These are phyloP conservation scores for Astraeus odoratus DNA, from an alignment of 768 basidiomycete species.

Conservation along the genomic window DNA sequence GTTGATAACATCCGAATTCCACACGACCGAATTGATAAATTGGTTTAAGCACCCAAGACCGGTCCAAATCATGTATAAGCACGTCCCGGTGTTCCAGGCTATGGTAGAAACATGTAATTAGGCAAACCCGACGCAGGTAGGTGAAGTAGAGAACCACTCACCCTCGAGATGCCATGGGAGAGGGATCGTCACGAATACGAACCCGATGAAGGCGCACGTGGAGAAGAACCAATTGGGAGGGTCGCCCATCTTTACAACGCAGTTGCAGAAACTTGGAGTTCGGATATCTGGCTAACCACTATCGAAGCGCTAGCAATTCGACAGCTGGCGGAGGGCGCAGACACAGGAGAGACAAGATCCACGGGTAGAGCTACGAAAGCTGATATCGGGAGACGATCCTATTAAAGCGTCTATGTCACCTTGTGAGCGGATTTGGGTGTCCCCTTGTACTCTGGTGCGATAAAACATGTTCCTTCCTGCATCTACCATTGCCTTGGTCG, in stretches of 20 bases:
- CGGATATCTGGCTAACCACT: constrained; percentile 6
- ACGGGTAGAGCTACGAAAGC: not conserved
- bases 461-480: too few relatives aligned
- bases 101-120: constrained; percentile 2
- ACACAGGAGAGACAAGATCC: too few relatives aligned
- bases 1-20: constrained; percentile 37
- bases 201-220: constrained; percentile 46
- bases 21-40: constrained; percentile 50
- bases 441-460: constrained; percentile 19
- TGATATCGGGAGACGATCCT: constrained; percentile 2
- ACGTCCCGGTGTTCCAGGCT: constrained; percentile 42
- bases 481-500: constrained; percentile 5
- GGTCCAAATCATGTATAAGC: constrained; percentile 40
- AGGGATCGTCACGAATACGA: constrained; percentile 50
- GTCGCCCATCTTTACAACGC: constrained; percentile 22
- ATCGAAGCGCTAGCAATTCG: constrained; percentile 3
- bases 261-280: constrained; percentile 13
- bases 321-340: not conserved
- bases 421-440: constrained; percentile 23
- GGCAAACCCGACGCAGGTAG: accelerated
- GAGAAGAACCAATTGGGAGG: constrained; percentile 34
- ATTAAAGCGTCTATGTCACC: constrained; percentile 18
- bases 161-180: constrained; percentile 53
- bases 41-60: constrained; percentile 31
- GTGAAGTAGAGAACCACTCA: not conserved